Conservation (phyloP, 1,139 yeast genomes). For the Lodderomyces orthopsilosis region DNA sequence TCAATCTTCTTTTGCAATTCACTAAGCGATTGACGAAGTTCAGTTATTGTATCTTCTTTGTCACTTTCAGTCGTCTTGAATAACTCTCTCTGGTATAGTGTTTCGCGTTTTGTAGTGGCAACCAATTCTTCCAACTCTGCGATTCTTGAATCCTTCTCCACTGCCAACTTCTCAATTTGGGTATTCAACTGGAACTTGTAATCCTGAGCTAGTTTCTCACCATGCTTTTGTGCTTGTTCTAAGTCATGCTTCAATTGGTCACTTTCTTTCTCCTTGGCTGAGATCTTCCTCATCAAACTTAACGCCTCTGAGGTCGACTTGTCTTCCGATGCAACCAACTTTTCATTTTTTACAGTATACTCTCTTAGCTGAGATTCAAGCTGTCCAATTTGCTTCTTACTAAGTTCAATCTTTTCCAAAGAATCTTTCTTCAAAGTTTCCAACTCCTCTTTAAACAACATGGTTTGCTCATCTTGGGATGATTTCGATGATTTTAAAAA, state of each 20-base stretch:
- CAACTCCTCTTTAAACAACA: constrained; percentile 5
- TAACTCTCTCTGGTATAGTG: constrained; percentile 3
- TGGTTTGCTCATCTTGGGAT: constrained; percentile 4
- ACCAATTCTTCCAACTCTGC: constrained; percentile 11
- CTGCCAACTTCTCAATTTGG: constrained; percentile 28
- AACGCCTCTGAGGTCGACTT: constrained; percentile 3
- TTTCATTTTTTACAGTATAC: constrained; percentile 4
- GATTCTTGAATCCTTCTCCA: constrained; percentile 25
- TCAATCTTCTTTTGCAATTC: constrained; percentile 7
- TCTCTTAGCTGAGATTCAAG: constrained; percentile 10
- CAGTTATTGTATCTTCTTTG: constrained; percentile 11
- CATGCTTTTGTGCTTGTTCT: constrained; percentile 1
- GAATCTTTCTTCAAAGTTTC: constrained; percentile 3
- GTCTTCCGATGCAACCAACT: constrained; percentile 5
- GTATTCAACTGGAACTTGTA: constrained; percentile 29
- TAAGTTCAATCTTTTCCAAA: not conserved
- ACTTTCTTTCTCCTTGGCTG: not conserved
- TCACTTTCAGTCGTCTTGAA: constrained; percentile 5
- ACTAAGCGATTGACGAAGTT: constrained; percentile 9
- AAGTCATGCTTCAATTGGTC: constrained; percentile 3
- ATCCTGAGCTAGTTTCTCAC: constrained; percentile 18
- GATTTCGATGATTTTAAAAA: constrained; percentile 4
- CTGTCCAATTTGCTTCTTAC: not conserved
- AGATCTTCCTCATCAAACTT: constrained; percentile 1
- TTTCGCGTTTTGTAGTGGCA: constrained; percentile 9